Evolutionary conservation across 495 filamentous ascomycete genomes (phyloP).

Genomic region (Sordaria brevicollis): DNA sequence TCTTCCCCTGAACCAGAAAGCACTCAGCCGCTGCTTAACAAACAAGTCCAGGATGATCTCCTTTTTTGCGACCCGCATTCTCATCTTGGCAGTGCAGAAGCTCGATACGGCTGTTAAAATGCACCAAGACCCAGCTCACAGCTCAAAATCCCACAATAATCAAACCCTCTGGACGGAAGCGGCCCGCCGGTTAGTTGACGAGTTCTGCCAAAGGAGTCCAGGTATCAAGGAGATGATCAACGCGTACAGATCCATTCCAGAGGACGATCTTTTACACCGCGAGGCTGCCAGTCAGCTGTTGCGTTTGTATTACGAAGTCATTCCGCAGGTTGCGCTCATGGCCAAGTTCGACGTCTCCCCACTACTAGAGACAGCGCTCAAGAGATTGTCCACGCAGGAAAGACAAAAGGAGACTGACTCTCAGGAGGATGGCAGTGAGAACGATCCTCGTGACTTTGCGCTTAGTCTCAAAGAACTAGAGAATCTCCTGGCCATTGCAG

Average conservation of each 20-base stretch:
- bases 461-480: constrained; percentile 59
- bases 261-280: constrained; percentile 61
- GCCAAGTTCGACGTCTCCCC: constrained; percentile 80
- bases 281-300: constrained; percentile 69
- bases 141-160: constrained; percentile 6
- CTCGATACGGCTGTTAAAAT: constrained; percentile 47
- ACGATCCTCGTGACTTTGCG: constrained; percentile 34
- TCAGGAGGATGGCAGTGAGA: not conserved
- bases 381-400: constrained; percentile 34
- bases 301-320: constrained; percentile 66
- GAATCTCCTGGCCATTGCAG: constrained; percentile 65
- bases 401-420: constrained; percentile 4
- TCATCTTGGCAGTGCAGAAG: constrained; percentile 72
- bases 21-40: constrained; percentile 65
- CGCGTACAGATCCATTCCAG: constrained; percentile 52
- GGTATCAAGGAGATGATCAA: constrained; percentile 64
- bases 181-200: constrained; percentile 50
- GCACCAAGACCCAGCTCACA: constrained; percentile 37
- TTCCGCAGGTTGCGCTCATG: constrained; percentile 68
- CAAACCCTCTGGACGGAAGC: constrained; percentile 55
- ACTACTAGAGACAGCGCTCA: constrained; percentile 55
- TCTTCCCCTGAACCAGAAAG: constrained; percentile 67
- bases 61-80: constrained; percentile 69
- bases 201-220: constrained; percentile 72
- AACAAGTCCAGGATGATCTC: constrained; percentile 64